Conservation (phyloP, 1,284 basidiomycete species). For the Cryptococcus sp. region DNA sequence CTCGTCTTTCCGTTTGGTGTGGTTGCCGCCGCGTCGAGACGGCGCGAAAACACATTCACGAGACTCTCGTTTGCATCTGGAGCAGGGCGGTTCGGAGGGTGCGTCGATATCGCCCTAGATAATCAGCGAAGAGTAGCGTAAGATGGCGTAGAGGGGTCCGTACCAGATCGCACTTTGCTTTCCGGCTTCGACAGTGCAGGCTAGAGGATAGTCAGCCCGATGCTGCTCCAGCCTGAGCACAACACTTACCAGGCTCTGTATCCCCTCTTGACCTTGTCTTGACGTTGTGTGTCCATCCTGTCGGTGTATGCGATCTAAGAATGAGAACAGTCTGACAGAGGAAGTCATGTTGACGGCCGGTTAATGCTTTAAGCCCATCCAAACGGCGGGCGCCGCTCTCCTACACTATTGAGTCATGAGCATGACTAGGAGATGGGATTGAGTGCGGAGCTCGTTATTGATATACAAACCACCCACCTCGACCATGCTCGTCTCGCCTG, state of each 20-base stretch:
- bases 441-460: too few relatives aligned
- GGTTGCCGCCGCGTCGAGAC: constrained; percentile 40
- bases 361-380: too few relatives aligned
- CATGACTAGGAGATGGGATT: too few relatives aligned
- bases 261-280: constrained; percentile 29
- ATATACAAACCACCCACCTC: too few relatives aligned
- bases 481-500: constrained; percentile 4
- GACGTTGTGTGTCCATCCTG: neutral
- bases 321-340: too few relatives aligned
- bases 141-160: constrained; percentile 1
- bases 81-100: constrained; percentile 47
- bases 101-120: constrained; percentile 45
- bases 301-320: neutral
- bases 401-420: too few relatives aligned
- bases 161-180: constrained; percentile 41
- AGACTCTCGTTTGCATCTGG: constrained; percentile 46
- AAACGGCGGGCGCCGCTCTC: too few relatives aligned
- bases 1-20: constrained; percentile 20
- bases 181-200: constrained; percentile 37
- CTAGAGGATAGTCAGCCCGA: constrained; percentile 12
- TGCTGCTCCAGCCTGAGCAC: neutral
- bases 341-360: too few relatives aligned
- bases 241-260: constrained; percentile 38
- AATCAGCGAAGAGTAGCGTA: too few relatives aligned
- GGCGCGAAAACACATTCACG: constrained; percentile 48